Evolutionary conservation across 176 grass and related monocot genomes (phyloP).

Genomic region (Canna indica): DNA sequence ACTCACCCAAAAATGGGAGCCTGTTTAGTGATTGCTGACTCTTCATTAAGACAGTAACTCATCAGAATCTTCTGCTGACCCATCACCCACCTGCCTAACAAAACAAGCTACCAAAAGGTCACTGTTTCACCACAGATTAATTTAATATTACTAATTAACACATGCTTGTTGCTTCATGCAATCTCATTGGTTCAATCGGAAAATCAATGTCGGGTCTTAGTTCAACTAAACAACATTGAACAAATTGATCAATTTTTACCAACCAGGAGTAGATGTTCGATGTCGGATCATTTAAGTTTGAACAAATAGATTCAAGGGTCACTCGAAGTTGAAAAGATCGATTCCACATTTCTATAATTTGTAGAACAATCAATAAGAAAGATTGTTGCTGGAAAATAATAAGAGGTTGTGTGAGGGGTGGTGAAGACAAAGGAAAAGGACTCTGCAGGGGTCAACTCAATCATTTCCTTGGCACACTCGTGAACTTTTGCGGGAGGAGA

Average conservation of each 20-base stretch:
- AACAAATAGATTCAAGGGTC: no score
- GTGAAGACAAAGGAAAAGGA: background rate
- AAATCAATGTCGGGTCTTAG: no score
- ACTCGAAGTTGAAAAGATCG: no score
- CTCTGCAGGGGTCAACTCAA: background rate
- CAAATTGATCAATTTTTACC: no score
- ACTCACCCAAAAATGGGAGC: background rate
- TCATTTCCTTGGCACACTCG: background rate
- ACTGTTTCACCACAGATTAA: background rate
- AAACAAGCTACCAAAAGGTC: background rate
- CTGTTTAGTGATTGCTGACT: background rate
- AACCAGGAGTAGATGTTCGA: no score
- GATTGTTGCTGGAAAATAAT: background rate
- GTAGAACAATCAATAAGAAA: no score
- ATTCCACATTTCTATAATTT: no score
- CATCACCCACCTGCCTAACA: background rate
- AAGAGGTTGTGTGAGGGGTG: background rate
- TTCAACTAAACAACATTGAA: no score
- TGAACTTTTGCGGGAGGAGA: background rate
- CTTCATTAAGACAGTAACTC: background rate
- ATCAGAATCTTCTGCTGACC: background rate
- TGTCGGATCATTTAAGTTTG: no score
- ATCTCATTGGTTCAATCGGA: no score
- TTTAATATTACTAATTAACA: background rate
- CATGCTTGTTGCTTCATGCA: no score